Base-by-base conservation (phyloP, 2,329 filamentous ascomycete genomes). In the Trichoderma arundinaceum region DNA sequence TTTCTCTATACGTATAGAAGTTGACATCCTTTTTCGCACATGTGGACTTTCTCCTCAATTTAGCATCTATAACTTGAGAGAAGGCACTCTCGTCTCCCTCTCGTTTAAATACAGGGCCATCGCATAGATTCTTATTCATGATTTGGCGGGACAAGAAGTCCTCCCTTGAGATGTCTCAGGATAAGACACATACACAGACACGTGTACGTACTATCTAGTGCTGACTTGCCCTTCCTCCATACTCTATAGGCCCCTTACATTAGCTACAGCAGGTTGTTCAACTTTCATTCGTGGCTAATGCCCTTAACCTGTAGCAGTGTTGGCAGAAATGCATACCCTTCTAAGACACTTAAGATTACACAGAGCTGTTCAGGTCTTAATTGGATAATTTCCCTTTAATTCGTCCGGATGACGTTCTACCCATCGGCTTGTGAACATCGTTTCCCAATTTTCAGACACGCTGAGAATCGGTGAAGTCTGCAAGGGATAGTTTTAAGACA, bases 401-500 rank as follows among this genome's bases (percentile, higher is more conserved):
- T 49, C 46, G 46, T 15, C 19, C 19, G 33, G 7, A 7, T 28
- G 52, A 54, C 17, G 33, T 22, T 22, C 33, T 22, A 39, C n/a
- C 15, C 17, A 39, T 19, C 22, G 52, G 32, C 35, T 33, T 38
- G 33, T 39, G 33, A 54, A 15, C 52, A 15, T 39, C 22, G 22
- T 4, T 28, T 28, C 22, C 4, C 22, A 28, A 4, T 28, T 28
- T 28, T 28, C 22, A 28, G 22, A 28, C 22, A 28, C 22, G 22
- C 22, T 28, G 22, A 28, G 1, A 1, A 43, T 15, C 10, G 17
- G 2, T n/a, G 8, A 56, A 0, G 35, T 41, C 52, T 41, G 38
- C 35, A 56, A 56, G 52, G 52, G 52, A 32, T 43, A 19, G 28
- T 28, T n/a, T 56, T 6, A n/a, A 56, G 38, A 56, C 52, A 56